Evolutionary conservation across 306 rosid genomes (phyloP), one percentile per base, ranked within the genome.

Genomic region (Trifolium pratense): DNA sequence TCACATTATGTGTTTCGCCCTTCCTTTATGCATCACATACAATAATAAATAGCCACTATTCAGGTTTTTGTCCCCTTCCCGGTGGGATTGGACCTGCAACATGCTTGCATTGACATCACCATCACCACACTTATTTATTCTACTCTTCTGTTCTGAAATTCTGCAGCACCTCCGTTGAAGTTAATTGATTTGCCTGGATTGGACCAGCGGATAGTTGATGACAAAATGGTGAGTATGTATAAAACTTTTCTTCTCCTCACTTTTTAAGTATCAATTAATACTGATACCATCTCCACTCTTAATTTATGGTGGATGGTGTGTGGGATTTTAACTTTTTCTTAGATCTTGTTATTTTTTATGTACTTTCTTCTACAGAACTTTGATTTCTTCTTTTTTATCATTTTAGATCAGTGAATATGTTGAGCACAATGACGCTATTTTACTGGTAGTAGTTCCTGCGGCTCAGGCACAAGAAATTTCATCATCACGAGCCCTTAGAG

Each of bases 161-260:
- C 71, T 65, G 51, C 96, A 91, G 96, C 95, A 49, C 97, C 99
- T 68, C 90, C 99, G 15, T 76, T 94, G 85, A 94, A 88, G 76
- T 89, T 94, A 92, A 84, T 91, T 80, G 99, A 94, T 82, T 87
- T 94, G 75, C 99, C 99, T 57, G 99, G 99, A 76, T 74, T 94
- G 81, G 97, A 94, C 85, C 99, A 94, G 70, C 90, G 96, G 76
- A 85, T 79, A 34, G 39, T 81, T 79, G 96, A 91, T 84, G 99
- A 94, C 39, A 89, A 92, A 57, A 55, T 88, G 88, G 98, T 89
- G 78, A 85, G 98, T 75, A 52, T 42, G 13, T 64, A 53, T 43
- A 64, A 45, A 64, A 45, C 62, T 57, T 64, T 68, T 81, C 52
- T 29, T 68, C 23, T 48, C 63, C 14, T 21, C 5, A 58, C 59